Evolutionary conservation across 2,329 filamentous ascomycete genomes (phyloP), one percentile per base, ranked within the genome.

Genomic region (Epicoccum nigrum): DNA sequence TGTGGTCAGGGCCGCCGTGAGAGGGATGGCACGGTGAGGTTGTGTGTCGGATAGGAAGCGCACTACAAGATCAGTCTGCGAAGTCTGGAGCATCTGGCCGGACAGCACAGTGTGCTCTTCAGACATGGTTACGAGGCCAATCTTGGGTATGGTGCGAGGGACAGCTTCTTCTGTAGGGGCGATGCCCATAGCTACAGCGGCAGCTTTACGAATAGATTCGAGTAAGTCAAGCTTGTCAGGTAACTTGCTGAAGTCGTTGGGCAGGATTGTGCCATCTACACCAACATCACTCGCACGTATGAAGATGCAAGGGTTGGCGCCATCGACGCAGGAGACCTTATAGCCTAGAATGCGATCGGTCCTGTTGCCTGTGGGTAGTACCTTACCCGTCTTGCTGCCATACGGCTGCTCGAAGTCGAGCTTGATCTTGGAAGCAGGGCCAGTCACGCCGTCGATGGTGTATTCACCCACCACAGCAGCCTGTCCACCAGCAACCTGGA

Each of bases 291-390:
- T 63, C 0, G 85, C 83, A 7, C 73, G 73, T 0, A 89, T 73
- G 62, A 89, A 89, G 12, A 86, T 77, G 38, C 81, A 83, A 0
- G 86, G 86, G 58, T 87, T 88, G 1, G 81, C 81, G 1, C 83
- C 83, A 55, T 89, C 86, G 1, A 87, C 77, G 20, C 86, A 82
- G 2, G 83, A 86, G 0, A 79, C 82, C 3, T 66, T 59, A 4
- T 84, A 67, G 0, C 74, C 77, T 7, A 77, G 73, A 13, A 89
- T 73, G 0, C 44, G 64, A 62, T 89, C 84, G 0, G 79, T 64
- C 0, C 73, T 63, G 31, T 79, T 81, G 0, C 84, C 84, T 0
- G 86, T 88, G 0, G 85, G 85, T 7, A 87, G 74, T 0, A 84
- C 63, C 54, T 77, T 81, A 2, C 85, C 84, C 0, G 86, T 89